phyloP scores from a whole-genome alignment of 805 yeast genomes.

The Ogataea zsoltii region DNA sequence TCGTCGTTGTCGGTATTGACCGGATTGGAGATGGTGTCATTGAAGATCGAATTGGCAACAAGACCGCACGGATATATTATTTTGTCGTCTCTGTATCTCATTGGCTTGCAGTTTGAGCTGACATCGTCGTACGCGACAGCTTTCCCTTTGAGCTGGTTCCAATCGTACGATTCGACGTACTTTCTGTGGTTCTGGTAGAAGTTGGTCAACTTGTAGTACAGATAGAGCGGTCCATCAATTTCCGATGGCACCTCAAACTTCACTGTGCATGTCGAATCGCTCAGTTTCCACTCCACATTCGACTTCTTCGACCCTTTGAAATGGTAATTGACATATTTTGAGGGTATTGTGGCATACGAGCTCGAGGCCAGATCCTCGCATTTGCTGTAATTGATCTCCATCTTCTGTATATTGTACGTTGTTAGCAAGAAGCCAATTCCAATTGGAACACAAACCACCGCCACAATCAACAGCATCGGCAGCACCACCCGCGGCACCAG shows the following conservation, averaged over 20 bases:
- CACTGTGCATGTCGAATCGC: constrained; percentile 55
- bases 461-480: constrained; percentile 73
- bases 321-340: constrained; percentile 56
- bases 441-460: constrained; percentile 83
- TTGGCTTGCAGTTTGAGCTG: constrained; percentile 54
- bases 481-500: constrained; percentile 89
- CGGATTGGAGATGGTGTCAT: constrained; percentile 74
- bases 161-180: constrained; percentile 82
- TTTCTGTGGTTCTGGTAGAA: constrained; percentile 95
- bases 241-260: constrained; percentile 73
- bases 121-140: constrained; percentile 58
- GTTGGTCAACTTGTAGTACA: constrained; percentile 85
- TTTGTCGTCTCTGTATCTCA: constrained; percentile 40
- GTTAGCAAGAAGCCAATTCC: constrained; percentile 84
- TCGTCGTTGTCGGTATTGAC: constrained; percentile 34
- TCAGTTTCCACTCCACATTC: constrained; percentile 57
- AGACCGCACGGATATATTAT: constrained; percentile 88
- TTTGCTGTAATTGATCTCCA: constrained; percentile 72
- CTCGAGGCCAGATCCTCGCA: constrained; percentile 51
- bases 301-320: constrained; percentile 47
- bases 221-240: constrained; percentile 66
- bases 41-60: constrained; percentile 89
- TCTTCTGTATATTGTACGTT: constrained; percentile 74
- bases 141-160: constrained; percentile 76
- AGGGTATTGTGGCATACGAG: constrained; percentile 54